phyloP scores from a whole-genome alignment of 202 grass and related monocot species.

The Brachypodium distachyon region DNA sequence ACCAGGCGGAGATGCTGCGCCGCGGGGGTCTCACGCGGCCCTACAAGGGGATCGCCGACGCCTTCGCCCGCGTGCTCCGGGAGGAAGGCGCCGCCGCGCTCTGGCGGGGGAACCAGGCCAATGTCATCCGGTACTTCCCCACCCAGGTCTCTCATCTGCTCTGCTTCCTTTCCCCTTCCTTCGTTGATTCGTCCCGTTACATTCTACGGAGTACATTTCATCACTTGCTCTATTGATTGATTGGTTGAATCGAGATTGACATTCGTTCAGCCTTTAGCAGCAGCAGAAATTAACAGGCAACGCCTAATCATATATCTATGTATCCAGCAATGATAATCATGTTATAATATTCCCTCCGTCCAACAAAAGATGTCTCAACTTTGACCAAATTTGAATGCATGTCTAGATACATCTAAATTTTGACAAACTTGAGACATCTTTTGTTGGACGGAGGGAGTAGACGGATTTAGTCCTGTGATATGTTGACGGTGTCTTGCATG shows the following conservation, averaged over 20 bases:
- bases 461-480: too few relatives aligned
- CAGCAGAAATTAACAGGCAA: neutral
- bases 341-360: neutral
- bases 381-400: too few relatives aligned
- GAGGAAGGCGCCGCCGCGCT: slow-evolving; percentile 67
- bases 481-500: too few relatives aligned
- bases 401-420: too few relatives aligned
- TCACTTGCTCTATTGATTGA: neutral
- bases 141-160: slow-evolving; percentile 42
- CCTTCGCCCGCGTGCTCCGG: slow-evolving; percentile 58
- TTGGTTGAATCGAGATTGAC: neutral
- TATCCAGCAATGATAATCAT: too few relatives aligned
- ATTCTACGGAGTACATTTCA: too few relatives aligned
- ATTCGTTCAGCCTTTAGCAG: neutral
- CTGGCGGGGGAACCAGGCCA: slow-evolving; percentile 92
- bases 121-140: slow-evolving; percentile 91
- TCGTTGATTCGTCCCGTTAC: neutral
- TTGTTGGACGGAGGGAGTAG: too few relatives aligned
- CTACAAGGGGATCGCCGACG: slow-evolving; percentile 56
- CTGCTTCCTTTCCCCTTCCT: neutral
- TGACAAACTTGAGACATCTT: too few relatives aligned
- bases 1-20: slow-evolving; percentile 79
- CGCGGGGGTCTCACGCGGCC: slow-evolving; percentile 58
- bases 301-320: too few relatives aligned
- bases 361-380: too few relatives aligned